Conservation (phyloP, 352 stramenopile genomes). For the Aphanomyces cochlioides region DNA sequence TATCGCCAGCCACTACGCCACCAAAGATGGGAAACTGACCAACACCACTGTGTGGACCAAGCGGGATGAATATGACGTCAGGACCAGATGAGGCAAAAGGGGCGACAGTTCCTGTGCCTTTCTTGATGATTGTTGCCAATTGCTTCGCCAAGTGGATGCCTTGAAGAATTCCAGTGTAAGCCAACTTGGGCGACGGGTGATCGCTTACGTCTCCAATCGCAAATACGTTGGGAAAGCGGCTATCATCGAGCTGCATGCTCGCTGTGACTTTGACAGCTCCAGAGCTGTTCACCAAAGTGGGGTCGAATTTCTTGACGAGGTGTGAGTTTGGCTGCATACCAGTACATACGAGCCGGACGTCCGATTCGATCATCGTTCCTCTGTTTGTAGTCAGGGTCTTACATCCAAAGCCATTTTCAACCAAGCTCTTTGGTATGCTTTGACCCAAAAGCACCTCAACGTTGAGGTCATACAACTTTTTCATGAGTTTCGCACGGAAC, state of each 20-base stretch:
- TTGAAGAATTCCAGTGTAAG: constrained; percentile 16
- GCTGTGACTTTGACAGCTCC: constrained; percentile 50
- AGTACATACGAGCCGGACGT: constrained; percentile 54
- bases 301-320: constrained; percentile 41
- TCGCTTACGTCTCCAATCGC: constrained; percentile 24
- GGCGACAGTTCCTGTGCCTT: constrained; percentile 14
- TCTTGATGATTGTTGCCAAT: constrained; percentile 13
- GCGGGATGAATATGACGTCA: constrained; percentile 41
- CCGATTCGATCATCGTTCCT: constrained; percentile 47
- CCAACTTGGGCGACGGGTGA: constrained; percentile 14
- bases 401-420: constrained; percentile 40
- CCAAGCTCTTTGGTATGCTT: constrained; percentile 42
- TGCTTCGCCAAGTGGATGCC: constrained; percentile 12
- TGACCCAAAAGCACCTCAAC: constrained; percentile 58
- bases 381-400: constrained; percentile 43
- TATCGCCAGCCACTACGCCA: constrained; percentile 49
- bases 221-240: constrained; percentile 46
- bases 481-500: constrained; percentile 42
- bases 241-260: constrained; percentile 46
- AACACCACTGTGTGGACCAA: constrained; percentile 51
- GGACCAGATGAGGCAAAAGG: neutral
- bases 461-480: constrained; percentile 39
- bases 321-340: constrained; percentile 34
- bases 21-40: constrained; percentile 50
- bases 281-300: constrained; percentile 37